phyloP scores from a whole-genome alignment of 176 grass and related monocot genomes.

The Calamus simplicifolius region DNA sequence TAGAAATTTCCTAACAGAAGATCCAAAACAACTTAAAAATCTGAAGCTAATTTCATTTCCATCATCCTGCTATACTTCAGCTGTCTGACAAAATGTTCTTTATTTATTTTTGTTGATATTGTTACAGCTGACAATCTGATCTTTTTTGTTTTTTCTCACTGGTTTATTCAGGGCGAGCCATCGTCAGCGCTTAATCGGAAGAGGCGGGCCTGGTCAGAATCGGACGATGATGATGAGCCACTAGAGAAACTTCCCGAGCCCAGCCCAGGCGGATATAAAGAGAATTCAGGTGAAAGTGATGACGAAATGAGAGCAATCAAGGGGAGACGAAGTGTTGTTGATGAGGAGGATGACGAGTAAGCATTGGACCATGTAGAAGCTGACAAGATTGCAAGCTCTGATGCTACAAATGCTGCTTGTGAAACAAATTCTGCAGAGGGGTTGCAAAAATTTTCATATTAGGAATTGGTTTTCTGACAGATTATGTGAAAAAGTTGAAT shows the following conservation, averaged over 20 bases:
- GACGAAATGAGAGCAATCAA: constrained; percentile 28
- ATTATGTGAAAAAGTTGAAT: no score
- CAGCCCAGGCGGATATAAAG: constrained; percentile 10
- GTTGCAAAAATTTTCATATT: no score
- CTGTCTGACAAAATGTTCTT: neutral
- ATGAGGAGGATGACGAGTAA: constrained; percentile 22
- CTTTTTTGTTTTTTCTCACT: no score
- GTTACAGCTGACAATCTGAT: no score
- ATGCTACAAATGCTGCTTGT: no score
- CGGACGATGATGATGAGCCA: constrained; percentile 76
- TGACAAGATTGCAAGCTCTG: no score
- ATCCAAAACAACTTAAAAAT: no score
- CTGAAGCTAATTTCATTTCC: no score
- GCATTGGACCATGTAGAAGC: neutral
- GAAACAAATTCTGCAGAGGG: no score
- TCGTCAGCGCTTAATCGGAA: constrained; percentile 55
- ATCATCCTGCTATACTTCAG: no score
- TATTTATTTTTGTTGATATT: neutral
- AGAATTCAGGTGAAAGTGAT: constrained; percentile 38
- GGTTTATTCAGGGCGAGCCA: constrained; percentile 33
- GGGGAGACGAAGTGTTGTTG: constrained; percentile 11
- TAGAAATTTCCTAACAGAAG: no score
- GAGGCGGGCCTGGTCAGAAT: constrained; percentile 89
- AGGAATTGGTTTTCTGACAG: no score
- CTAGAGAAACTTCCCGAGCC: constrained; percentile 19